Conservation (phyloP, 1,284 basidiomycete species). For the Phaffia rhodozyma region DNA sequence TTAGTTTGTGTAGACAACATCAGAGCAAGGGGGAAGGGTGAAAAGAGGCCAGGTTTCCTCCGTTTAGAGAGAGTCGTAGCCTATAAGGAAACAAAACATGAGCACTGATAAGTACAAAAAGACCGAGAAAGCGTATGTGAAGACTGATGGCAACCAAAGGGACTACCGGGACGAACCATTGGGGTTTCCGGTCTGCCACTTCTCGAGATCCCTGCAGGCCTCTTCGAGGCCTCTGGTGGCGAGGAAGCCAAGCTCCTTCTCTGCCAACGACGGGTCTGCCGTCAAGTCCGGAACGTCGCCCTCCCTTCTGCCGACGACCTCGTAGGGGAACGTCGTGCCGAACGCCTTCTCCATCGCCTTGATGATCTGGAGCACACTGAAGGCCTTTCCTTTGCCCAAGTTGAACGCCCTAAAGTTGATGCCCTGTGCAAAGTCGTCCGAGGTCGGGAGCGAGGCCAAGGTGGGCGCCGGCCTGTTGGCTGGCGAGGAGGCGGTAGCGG, state of each 20-base stretch:
- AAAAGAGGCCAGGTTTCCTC: not conserved
- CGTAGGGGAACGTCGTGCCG: conserved; percentile 76
- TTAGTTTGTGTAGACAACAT: not conserved
- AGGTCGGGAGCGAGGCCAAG: not conserved
- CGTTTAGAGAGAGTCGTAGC: too few relatives aligned
- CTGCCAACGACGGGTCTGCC: conserved; percentile 80
- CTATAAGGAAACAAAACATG: too few relatives aligned
- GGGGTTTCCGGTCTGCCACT: conserved; percentile 79
- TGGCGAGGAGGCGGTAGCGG: not conserved
- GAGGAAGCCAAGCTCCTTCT: conserved; percentile 88
- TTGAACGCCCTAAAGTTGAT: conserved; percentile 84
- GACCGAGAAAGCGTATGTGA: not conserved
- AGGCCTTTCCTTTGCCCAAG: conserved; percentile 82
- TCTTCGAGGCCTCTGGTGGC: conserved; percentile 67
- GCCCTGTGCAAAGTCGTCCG: conserved; percentile 17
- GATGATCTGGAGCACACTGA: conserved; percentile 87
- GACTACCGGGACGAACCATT: conserved; percentile 45
- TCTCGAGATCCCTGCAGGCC: conserved; percentile 89
- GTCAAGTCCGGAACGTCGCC: conserved; percentile 97
- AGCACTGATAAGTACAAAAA: too few relatives aligned
- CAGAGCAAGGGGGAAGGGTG: not conserved
- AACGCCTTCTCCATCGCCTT: conserved; percentile 90
- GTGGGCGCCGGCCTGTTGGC: too few relatives aligned
- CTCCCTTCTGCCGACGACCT: conserved; percentile 72
- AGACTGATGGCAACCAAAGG: not conserved